Evolutionary conservation across 345 rosid genomes (phyloP).

Genomic region (Lagerstroemia speciosa): DNA sequence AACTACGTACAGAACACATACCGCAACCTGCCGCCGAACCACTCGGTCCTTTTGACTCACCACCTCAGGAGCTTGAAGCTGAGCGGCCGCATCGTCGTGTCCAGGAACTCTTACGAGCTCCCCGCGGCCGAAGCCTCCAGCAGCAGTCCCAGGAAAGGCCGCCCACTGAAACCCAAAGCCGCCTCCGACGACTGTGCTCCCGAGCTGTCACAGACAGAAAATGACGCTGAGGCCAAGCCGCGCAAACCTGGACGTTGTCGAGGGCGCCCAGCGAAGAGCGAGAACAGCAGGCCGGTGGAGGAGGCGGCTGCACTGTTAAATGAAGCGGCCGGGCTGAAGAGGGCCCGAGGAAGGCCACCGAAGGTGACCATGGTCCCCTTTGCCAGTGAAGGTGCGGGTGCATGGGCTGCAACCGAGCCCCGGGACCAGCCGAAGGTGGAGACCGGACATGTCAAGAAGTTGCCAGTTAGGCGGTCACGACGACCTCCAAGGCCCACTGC

Average conservation of each 20-base stretch:
- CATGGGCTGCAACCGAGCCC: no score
- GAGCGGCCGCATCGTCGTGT: constrained; percentile 43
- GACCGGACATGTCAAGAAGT: constrained; percentile 3
- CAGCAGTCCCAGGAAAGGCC: constrained; percentile 4
- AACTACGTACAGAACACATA: constrained; percentile 42
- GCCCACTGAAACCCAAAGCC: background rate
- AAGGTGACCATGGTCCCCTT: constrained; percentile 7
- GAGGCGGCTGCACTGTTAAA: background rate
- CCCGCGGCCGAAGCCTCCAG: constrained; percentile 9
- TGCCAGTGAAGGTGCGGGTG: background rate
- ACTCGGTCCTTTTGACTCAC: constrained; percentile 46
- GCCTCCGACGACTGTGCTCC: background rate
- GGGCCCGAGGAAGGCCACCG: constrained; percentile 35
- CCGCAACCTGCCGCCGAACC: constrained; percentile 38
- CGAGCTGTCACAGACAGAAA: background rate
- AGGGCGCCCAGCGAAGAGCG: constrained; percentile 7
- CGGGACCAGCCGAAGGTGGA: no score
- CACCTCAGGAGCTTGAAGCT: constrained; percentile 49
- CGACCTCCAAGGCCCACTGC: background rate
- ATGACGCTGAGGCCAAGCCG: background rate
- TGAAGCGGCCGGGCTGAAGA: constrained; percentile 14
- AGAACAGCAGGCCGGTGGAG: background rate
- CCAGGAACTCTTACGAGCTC: constrained; percentile 57
- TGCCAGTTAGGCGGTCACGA: constrained; percentile 25
- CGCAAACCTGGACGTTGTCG: constrained; percentile 33